A percentile compares a stretch with the other conserved stretches of the same genome.
Evolutionary conservation across 2,329 filamentous ascomycete genomes (phyloP).

Genomic region (Fusarium sp.): DNA sequence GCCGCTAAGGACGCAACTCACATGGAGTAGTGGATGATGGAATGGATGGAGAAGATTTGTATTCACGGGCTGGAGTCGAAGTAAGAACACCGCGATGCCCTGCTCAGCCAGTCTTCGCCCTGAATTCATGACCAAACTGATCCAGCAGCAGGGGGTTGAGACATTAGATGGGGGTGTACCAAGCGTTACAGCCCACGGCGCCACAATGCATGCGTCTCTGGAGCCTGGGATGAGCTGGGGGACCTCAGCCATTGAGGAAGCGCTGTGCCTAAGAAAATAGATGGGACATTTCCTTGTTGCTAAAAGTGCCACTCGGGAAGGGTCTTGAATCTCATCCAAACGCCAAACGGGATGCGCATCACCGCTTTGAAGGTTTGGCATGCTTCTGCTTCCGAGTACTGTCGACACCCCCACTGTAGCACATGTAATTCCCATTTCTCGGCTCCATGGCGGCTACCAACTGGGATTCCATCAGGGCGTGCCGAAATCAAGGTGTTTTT

Average conservation of each 20-base stretch:
- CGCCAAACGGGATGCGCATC: conserved; percentile 48
- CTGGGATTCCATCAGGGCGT: conserved; percentile 5
- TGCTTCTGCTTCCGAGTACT: conserved; percentile 27
- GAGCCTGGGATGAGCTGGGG: conserved; percentile 29
- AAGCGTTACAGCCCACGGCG: conserved; percentile 16
- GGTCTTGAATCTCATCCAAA: conserved; percentile 47
- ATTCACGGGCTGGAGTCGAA: conserved; percentile 44
- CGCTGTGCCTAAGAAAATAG: conserved; percentile 25
- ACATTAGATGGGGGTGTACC: not conserved
- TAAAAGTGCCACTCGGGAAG: conserved; percentile 47
- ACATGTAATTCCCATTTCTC: conserved; percentile 31
- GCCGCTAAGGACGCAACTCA: conserved; percentile 45
- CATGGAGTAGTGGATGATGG: conserved; percentile 41
- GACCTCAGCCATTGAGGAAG: conserved; percentile 29
- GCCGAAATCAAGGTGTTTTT: conserved; percentile 22
- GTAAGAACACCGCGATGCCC: conserved; percentile 23
- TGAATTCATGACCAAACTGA: conserved; percentile 1
- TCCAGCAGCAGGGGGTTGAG: conserved; percentile 6
- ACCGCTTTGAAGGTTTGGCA: conserved; percentile 45
- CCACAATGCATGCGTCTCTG: conserved; percentile 35
- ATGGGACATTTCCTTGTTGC: conserved; percentile 47
- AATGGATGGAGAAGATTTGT: conserved; percentile 51
- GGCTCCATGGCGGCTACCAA: conserved; percentile 5
- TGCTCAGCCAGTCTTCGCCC: conserved; percentile 33
- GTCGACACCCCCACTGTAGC: conserved; percentile 35